Conservation (phyloP, 2,329 filamentous ascomycete genomes). For the Westerdykella sp. region DNA sequence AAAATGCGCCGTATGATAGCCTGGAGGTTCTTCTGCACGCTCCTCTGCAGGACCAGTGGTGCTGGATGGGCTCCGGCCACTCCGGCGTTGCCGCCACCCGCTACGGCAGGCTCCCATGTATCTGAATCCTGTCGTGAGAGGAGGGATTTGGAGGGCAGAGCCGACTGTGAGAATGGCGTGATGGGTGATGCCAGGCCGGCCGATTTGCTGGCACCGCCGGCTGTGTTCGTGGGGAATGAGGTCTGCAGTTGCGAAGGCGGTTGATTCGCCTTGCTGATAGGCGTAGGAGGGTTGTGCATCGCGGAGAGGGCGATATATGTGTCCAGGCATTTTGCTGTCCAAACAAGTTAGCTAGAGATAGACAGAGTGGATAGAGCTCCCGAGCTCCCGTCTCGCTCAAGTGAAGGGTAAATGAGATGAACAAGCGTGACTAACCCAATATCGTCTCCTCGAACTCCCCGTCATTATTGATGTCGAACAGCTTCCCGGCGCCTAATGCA, state of each 20-base stretch:
- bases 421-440: slow-evolving; percentile 54
- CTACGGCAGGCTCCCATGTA: slow-evolving; percentile 52
- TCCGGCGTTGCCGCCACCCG: slow-evolving; percentile 51
- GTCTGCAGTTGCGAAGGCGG: slow-evolving; percentile 66
- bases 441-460: slow-evolving; percentile 99
- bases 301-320: slow-evolving; percentile 84
- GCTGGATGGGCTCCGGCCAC: slow-evolving; percentile 50
- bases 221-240: slow-evolving; percentile 63
- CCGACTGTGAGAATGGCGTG: slow-evolving; percentile 91
- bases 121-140: slow-evolving; percentile 72
- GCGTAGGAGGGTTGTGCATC: slow-evolving; percentile 49
- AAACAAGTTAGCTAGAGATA: not conserved
- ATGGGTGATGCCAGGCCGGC: slow-evolving; percentile 74
- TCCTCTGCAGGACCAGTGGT: slow-evolving; percentile 62
- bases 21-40: slow-evolving; percentile 74
- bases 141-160: slow-evolving; percentile 86
- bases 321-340: slow-evolving; percentile 80
- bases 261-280: slow-evolving; percentile 44
- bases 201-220: slow-evolving; percentile 60
- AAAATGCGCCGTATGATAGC: slow-evolving; percentile 83
- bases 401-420: not conserved
- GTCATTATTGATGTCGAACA: slow-evolving; percentile 85
- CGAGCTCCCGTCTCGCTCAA: not conserved
- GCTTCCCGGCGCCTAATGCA: slow-evolving; percentile 85
- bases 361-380: no score